A percentile compares a stretch with the other conserved stretches of the same genome.
Evolutionary conservation across 192 early-diverging fungal genomes (phyloP).

Genomic region (Dissophora globulifera): DNA sequence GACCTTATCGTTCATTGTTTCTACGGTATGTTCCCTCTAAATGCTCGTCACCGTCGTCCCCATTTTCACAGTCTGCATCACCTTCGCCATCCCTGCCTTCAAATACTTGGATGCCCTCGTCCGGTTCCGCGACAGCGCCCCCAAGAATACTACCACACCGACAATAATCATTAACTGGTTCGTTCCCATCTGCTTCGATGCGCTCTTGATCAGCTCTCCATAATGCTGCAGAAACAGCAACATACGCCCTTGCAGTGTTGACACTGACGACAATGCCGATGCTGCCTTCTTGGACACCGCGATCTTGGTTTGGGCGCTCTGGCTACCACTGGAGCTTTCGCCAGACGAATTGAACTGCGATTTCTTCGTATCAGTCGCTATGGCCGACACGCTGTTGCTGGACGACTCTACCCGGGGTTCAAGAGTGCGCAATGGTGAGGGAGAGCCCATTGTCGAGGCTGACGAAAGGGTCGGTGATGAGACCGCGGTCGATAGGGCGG

Average conservation of each 20-base stretch:
- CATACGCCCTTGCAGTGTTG: conserved; percentile 9
- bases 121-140: conserved; percentile 27
- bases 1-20: no score
- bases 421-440: conserved; percentile 1
- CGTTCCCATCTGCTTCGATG: conserved; percentile 15
- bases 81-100: conserved; percentile 24
- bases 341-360: conserved; percentile 2
- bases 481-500: conserved; percentile 21
- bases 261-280: not conserved
- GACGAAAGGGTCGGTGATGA: conserved; percentile 36
- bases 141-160: conserved; percentile 39
- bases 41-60: conserved; percentile 43
- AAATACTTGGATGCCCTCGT: conserved; percentile 16
- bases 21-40: no score
- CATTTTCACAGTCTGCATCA: conserved; percentile 49
- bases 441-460: conserved; percentile 19
- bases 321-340: not conserved
- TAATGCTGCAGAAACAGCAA: conserved; percentile 28
- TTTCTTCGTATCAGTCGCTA: not conserved
- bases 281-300: conserved; percentile 9
- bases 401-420: not conserved
- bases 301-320: conserved; percentile 5
- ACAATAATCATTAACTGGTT: conserved; percentile 40
- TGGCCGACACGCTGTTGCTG: not conserved
- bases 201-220: conserved; percentile 11